Conservation (phyloP, 163 green algal genomes). For the Scenedesmus sp. region DNA sequence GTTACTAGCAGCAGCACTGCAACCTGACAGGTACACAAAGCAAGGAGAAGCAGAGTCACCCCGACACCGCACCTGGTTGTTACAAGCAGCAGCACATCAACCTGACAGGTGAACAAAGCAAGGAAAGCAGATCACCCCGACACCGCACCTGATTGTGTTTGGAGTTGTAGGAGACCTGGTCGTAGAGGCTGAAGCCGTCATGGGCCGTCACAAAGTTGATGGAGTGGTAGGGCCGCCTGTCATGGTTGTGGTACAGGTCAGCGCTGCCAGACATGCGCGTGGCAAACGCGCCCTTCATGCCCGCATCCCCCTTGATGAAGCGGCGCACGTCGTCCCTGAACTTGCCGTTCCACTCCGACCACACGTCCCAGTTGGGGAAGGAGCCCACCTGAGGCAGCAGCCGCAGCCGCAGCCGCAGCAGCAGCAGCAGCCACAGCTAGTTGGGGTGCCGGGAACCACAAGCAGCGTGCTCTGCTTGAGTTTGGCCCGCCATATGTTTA, state of each 20-base stretch:
- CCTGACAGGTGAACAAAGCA: no score
- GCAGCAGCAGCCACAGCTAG: neutral
- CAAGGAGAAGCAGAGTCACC: no score
- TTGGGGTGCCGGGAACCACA: neutral
- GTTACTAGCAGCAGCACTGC: no score
- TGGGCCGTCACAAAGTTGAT: constrained; percentile 98
- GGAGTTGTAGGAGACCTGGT: constrained; percentile 95
- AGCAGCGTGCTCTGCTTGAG: neutral
- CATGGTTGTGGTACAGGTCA: constrained; percentile 92
- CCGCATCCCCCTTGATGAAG: constrained; percentile 89
- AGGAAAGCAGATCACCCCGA: no score
- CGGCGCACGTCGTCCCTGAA: constrained; percentile 93
- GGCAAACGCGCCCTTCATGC: constrained; percentile 92
- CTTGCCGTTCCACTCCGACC: constrained; percentile 98
- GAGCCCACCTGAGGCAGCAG: constrained; percentile 82
- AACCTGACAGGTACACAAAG: no score
- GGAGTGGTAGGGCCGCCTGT: constrained; percentile 90
- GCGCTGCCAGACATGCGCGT: constrained; percentile 91
- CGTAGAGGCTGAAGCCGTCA: constrained; percentile 95
- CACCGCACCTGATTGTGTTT: constrained; percentile 91
- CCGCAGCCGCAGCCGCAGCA: neutral
- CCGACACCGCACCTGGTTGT: no score
- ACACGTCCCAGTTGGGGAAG: constrained; percentile 97
- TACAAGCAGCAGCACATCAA: no score
- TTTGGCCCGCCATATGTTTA: neutral